Evolutionary conservation across 2,329 filamentous ascomycete species (phyloP), one percentile per base, ranked within the genome.

Genomic region (Pestalotiopsis sp.): DNA sequence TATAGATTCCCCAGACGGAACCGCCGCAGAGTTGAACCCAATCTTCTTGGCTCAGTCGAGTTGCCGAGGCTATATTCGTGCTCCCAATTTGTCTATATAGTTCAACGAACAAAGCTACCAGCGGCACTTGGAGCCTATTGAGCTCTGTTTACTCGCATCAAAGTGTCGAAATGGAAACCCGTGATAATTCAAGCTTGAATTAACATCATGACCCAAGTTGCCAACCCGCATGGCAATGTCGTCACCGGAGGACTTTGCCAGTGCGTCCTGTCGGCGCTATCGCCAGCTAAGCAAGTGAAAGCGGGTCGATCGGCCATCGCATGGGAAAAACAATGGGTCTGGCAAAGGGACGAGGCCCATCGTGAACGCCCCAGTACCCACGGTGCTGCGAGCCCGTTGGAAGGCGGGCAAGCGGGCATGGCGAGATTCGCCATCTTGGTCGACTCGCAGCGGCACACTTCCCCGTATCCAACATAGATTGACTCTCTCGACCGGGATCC

Each of bases 301-400:
- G 68, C 66, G 68, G 68, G 68, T 64, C 68, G 17, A 20, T 67
- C 64, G 68, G 64, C 58, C 31, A 64, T 64, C 57, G 57, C 68
- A 36, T 69, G 20, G 27, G 17, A 12, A 68, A 68, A 68, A 68
- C 52, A 68, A 61, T 68, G 66, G 66, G 66, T 41, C 66, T 25
- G 39, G 7, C 6, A 17, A n/a, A 11, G 23, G 17, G 20, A 61
- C 14, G 57, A 52, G 58, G 20, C 66, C 66, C 49, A 68, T 68
- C 66, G 66, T 68, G 66, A 68, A 65, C 49, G 66, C 66, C 45
- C 49, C 64, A 64, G 61, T 31, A 12, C 58, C 58, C 57, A 63
- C 49, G 39, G 66, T 38, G 61, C 66, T 60, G 66, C 25, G 66
- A 14, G 36, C 27, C 56, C 27, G 56, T 66, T 59, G 64, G 23